Percentiles rank a stretch among this genome's conserved stretches.
phyloP scores from a whole-genome alignment of 257 asterid species.

The Solanum lycopersicoides region DNA sequence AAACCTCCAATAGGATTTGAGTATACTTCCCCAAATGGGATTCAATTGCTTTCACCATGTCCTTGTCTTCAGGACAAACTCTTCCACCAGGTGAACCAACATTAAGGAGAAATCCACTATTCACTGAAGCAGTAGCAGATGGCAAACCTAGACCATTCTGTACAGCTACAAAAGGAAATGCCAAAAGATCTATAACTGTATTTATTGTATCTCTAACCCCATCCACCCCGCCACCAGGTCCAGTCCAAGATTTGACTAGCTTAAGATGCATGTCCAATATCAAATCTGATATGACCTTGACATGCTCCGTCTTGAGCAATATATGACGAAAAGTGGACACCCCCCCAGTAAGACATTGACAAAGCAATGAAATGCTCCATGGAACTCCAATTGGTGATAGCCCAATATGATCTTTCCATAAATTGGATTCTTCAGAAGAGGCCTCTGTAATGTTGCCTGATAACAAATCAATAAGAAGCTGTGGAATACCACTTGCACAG shows the following conservation, averaged over 20 bases:
- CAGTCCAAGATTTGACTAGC: constrained; percentile 65
- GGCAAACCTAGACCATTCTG: constrained; percentile 79
- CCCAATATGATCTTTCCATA: constrained; percentile 48
- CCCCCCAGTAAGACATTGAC: constrained; percentile 95
- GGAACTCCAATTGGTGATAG: constrained; percentile 80
- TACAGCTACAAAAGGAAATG: constrained; percentile 89
- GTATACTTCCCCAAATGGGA: constrained; percentile 75
- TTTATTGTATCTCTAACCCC: constrained; percentile 74
- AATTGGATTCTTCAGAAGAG: constrained; percentile 25
- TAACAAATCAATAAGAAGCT: constrained; percentile 80
- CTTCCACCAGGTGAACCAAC: constrained; percentile 96
- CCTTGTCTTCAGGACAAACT: constrained; percentile 86
- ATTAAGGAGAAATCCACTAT: constrained; percentile 86
- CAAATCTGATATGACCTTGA: constrained; percentile 60
- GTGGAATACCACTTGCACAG: constrained; percentile 94
- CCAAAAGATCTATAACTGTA: constrained; percentile 75
- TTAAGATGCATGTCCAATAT: constrained; percentile 68
- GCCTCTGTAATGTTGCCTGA: constrained; percentile 34
- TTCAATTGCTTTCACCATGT: constrained; percentile 83
- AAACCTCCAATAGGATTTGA: constrained; percentile 87
- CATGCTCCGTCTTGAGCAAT: constrained; percentile 59
- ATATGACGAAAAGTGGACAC: constrained; percentile 77
- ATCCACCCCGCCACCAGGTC: constrained; percentile 89
- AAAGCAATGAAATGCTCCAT: constrained; percentile 82
- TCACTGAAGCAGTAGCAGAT: constrained; percentile 91